These are phyloP conservation scores for Copromyces sp. DNA, from an alignment of 495 filamentous ascomycete genomes.

Conservation along the genomic window DNA sequence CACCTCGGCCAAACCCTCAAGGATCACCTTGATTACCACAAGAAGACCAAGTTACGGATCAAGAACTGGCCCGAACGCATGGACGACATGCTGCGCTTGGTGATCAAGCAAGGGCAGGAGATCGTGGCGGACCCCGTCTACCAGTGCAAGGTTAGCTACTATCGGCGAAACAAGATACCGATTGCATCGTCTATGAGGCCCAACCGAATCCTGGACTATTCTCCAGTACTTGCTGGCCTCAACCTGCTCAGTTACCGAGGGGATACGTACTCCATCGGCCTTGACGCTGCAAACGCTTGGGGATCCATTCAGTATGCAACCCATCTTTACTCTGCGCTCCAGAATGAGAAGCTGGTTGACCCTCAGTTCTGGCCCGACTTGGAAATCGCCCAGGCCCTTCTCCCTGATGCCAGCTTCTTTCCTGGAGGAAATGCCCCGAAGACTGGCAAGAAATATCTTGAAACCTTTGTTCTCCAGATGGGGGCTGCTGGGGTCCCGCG, in stretches of 20 bases:
- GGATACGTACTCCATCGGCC: constrained; percentile 13
- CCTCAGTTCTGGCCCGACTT: constrained; percentile 25
- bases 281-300: constrained; percentile 25
- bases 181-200: background rate
- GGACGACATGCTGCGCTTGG: constrained; percentile 12
- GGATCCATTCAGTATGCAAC: constrained; percentile 23
- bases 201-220: constrained; percentile 22
- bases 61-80: constrained; percentile 23
- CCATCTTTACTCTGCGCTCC: constrained; percentile 31
- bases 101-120: constrained; percentile 12
- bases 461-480: constrained; percentile 27
- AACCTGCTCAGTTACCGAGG: constrained; percentile 20
- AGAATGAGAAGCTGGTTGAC: constrained; percentile 16
- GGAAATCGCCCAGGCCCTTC: constrained; percentile 16
- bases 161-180: background rate
- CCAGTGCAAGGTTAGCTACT: background rate
- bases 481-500: constrained; percentile 24
- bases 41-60: constrained; percentile 14
- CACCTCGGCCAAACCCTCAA: constrained; percentile 17
- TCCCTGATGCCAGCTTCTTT: constrained; percentile 20
- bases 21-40: constrained; percentile 26
- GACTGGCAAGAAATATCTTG: constrained; percentile 19
- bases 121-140: constrained; percentile 12
- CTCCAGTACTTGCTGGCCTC: constrained; percentile 24
- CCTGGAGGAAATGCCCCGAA: constrained; percentile 19